Conservation (phyloP, 192 early-diverging fungal species). For the Linnemannia elongata region DNA sequence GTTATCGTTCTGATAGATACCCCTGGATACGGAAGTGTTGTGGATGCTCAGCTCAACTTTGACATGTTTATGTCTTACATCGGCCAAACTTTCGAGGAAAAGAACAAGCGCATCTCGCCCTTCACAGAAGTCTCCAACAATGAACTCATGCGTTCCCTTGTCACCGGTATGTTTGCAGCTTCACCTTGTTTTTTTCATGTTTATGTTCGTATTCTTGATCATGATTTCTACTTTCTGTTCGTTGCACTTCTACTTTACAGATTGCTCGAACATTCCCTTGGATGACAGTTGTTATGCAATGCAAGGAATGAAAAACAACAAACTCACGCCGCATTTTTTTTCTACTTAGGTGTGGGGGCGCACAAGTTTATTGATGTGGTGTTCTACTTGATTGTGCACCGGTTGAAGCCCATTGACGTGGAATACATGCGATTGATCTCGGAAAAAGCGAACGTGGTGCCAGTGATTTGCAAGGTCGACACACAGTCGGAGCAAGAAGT, state of each 20-base stretch:
- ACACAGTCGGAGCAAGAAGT: slow-evolving; percentile 65
- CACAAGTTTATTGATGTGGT: slow-evolving; percentile 64
- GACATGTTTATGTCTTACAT: slow-evolving; percentile 47
- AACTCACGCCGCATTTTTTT: neutral
- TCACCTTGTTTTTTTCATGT: neutral
- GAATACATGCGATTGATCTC: slow-evolving; percentile 75
- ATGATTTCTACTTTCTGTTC: neutral
- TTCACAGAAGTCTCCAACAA: slow-evolving; percentile 53
- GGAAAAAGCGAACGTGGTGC: slow-evolving; percentile 72
- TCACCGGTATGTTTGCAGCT: slow-evolving; percentile 29
- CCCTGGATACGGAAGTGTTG: slow-evolving; percentile 53
- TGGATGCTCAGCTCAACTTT: slow-evolving; percentile 52
- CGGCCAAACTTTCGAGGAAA: slow-evolving; percentile 50
- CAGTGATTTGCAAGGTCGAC: slow-evolving; percentile 77
- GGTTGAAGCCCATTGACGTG: slow-evolving; percentile 78
- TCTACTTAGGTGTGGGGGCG: slow-evolving; percentile 47
- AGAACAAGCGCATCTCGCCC: slow-evolving; percentile 54
- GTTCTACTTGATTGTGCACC: slow-evolving; percentile 66
- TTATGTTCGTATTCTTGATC: neutral
- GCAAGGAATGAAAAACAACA: neutral
- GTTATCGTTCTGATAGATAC: slow-evolving; percentile 31
- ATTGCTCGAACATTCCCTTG: too few species aligned
- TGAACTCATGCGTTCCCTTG: slow-evolving; percentile 52
- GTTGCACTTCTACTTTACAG: neutral
- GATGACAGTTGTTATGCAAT: neutral